These are phyloP conservation scores for Schoenoplectus triqueter DNA, from an alignment of 202 grass and related monocot species.

Conservation along the genomic window DNA sequence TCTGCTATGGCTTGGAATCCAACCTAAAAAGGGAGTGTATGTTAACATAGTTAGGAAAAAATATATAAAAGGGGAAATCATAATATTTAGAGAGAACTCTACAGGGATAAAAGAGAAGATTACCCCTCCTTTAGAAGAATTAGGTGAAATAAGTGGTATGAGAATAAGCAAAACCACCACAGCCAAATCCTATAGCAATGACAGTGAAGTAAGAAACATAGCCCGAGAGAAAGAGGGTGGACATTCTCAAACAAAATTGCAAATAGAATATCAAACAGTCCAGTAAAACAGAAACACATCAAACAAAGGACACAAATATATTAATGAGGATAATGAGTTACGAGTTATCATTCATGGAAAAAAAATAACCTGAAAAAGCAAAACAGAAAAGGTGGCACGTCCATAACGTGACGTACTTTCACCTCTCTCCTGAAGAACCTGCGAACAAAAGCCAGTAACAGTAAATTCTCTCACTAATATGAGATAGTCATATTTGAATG, in stretches of 20 bases:
- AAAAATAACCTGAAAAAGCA: slow-evolving; percentile 85
- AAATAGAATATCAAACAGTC: slow-evolving; percentile 26
- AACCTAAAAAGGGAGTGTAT: slow-evolving; percentile 54
- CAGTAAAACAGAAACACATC: slow-evolving; percentile 28
- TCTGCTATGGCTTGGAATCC: slow-evolving; percentile 99
- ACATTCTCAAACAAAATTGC: background rate
- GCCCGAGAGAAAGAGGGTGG: background rate
- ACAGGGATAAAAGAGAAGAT: slow-evolving; percentile 45
- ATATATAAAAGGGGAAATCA: slow-evolving; percentile 34
- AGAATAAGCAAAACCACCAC: slow-evolving; percentile 98
- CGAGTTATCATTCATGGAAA: slow-evolving; percentile 27
- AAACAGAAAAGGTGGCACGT: slow-evolving; percentile 95
- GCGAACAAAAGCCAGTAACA: slow-evolving; percentile 40
- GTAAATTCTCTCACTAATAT: background rate
- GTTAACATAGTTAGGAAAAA: slow-evolving; percentile 7
- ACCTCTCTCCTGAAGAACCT: slow-evolving; percentile 96
- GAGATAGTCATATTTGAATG: background rate
- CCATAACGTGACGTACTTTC: slow-evolving; percentile 98
- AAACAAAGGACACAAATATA: slow-evolving; percentile 16
- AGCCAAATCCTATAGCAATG: slow-evolving; percentile 75
- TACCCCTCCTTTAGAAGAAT: slow-evolving; percentile 99
- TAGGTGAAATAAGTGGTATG: slow-evolving; percentile 97
- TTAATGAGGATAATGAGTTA: slow-evolving; percentile 9
- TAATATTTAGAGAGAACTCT: slow-evolving; percentile 25
- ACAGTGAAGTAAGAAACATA: slow-evolving; percentile 18